Evolutionary conservation across 306 rosid species (phyloP).

Genomic region (Quillaja saponaria): DNA sequence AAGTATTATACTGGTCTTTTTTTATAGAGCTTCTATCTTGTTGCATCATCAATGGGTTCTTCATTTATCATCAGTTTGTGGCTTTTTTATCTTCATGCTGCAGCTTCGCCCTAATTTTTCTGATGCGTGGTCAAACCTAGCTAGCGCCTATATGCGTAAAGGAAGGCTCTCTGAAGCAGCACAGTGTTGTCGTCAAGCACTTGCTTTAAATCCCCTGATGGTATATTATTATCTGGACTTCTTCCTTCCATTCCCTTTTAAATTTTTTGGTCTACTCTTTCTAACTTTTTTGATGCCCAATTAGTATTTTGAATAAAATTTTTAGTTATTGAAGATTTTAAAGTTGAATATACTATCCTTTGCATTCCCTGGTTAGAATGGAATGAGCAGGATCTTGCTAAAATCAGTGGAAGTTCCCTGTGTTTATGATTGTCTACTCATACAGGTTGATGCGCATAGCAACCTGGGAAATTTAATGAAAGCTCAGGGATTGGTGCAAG

Average conservation of each 20-base stretch:
- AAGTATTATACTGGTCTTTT: no score
- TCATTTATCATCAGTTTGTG: constrained; percentile 14
- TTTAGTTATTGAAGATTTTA: background rate
- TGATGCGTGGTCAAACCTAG: constrained; percentile 98
- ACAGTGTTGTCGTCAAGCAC: constrained; percentile 98
- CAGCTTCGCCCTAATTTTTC: constrained; percentile 96
- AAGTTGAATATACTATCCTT: constrained; percentile 9
- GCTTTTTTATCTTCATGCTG: constrained; percentile 32
- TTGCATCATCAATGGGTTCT: constrained; percentile 12
- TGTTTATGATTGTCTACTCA: constrained; percentile 5
- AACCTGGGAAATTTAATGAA: constrained; percentile 70
- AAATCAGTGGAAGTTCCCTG: constrained; percentile 6
- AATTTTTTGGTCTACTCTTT: background rate
- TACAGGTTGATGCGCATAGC: constrained; percentile 67
- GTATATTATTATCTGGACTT: constrained; percentile 36
- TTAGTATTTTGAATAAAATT: background rate
- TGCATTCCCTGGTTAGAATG: background rate
- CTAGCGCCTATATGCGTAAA: constrained; percentile 98
- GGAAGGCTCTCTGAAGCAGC: constrained; percentile 95
- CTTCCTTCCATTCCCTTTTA: background rate
- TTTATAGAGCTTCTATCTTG: background rate
- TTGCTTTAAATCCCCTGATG: constrained; percentile 86
- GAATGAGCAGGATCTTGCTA: background rate
- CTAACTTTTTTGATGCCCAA: background rate
- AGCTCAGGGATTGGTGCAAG: constrained; percentile 76